phyloP scores from a whole-genome alignment of 139 green algal genomes.

The Closterium sp. region DNA sequence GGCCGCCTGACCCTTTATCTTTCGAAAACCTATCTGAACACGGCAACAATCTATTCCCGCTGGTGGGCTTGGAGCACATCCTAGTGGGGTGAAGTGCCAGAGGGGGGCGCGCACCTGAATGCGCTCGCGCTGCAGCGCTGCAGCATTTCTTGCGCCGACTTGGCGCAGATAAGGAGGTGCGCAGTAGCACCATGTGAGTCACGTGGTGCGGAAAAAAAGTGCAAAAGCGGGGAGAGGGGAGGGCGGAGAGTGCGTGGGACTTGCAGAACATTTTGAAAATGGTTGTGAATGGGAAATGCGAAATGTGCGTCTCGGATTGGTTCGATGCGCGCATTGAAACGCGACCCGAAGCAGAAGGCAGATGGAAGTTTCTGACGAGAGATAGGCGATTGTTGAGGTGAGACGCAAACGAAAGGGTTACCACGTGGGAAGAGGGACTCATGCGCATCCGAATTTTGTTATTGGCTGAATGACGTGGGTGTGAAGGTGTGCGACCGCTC shows the following conservation, averaged over 20 bases:
- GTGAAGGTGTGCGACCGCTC: background rate
- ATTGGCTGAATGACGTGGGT: background rate
- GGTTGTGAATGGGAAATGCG: background rate
- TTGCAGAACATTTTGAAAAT: background rate
- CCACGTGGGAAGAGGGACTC: background rate
- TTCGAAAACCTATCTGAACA: background rate
- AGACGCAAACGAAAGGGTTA: background rate
- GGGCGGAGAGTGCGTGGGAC: background rate
- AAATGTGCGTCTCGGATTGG: slow-evolving; percentile 6
- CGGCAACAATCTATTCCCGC: background rate
- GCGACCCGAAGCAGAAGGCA: background rate
- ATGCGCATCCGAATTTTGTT: background rate
- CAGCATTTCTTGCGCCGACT: background rate
- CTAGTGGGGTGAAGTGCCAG: background rate
- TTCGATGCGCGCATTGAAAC: background rate
- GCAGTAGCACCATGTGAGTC: background rate
- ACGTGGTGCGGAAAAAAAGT: background rate
- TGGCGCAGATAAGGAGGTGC: background rate
- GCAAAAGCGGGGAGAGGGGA: background rate
- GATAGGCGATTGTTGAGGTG: background rate
- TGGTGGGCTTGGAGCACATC: background rate
- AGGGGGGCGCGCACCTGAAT: background rate
- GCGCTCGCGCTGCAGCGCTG: too few relatives aligned
- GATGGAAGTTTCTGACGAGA: background rate
- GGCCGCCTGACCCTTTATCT: background rate